Evolutionary conservation across 495 filamentous ascomycete genomes (phyloP), one percentile per base, ranked within the genome.

Genomic region (Sporormia fimetaria): DNA sequence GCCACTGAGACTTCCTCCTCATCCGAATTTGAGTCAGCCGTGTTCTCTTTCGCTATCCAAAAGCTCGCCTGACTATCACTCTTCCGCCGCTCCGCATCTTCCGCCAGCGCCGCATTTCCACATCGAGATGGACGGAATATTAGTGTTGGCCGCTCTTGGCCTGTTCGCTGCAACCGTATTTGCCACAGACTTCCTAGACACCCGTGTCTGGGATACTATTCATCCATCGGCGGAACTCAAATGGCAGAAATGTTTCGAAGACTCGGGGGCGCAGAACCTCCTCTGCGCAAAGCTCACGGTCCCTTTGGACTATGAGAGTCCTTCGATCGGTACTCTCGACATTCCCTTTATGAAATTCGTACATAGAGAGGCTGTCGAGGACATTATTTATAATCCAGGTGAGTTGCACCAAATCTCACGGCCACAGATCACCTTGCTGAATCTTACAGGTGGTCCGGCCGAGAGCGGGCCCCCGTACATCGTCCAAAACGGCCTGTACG

Each of bases 361-460:
- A 2, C 12, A 33, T 14, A 32, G 18, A 10, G 16, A 42, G 21
- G 17, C 15, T 26, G 40, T 31, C 14, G 29, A 42, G 31, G 29
- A 34, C 21, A 17, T 42, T 24, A 11, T 24, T 9, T 42, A 16
- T 31, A 42, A 42, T 16, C 40, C 40, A 12, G 40, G 40, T 42
- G 21, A 33, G 40, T 21, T n/a, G 15, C 16, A 11, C 16, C 3
- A 2, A 6, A 14, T 15, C 3, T 12, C 12, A 9, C 14, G 7
- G 8, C 4, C 20, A 7, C 24, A 21, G 18, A 18, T 8, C 3
- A 16, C 6, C 16, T 32, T 3, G 12, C 8, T 9, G 16, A 11
- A 6, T 7, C 18, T 6, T 3, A 4, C 28, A 42, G 40, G 40
- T 21, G 40, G 40, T 22, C 40, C 40, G 11, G 40, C 29, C 4